phyloP scores from a whole-genome alignment of 164 flowering plant species.

The Sextonia rubra region DNA sequence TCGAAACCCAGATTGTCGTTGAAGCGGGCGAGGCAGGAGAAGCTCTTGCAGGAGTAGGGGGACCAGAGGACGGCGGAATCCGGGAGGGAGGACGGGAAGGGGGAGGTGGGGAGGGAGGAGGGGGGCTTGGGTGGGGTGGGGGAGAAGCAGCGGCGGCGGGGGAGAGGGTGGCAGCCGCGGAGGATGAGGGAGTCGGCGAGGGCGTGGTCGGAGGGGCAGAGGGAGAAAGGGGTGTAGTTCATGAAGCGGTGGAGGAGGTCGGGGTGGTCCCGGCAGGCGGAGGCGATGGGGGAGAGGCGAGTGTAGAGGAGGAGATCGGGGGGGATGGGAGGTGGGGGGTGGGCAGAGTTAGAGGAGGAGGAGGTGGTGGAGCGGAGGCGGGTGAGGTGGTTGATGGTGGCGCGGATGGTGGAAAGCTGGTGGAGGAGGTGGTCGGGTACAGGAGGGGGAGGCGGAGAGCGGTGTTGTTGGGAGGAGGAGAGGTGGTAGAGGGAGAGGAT shows the following conservation, averaged over 20 bases:
- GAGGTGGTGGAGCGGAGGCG: conserved; percentile 14
- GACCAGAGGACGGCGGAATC: conserved; percentile 50
- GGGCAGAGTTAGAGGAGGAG: conserved; percentile 14
- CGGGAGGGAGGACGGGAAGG: conserved; percentile 45
- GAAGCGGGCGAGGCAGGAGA: conserved; percentile 37
- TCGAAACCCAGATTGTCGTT: conserved; percentile 52
- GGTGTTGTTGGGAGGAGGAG: conserved; percentile 55
- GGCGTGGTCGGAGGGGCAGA: conserved; percentile 58
- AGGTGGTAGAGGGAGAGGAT: conserved; percentile 96
- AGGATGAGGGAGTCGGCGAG: conserved; percentile 71
- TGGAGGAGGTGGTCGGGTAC: conserved; percentile 78
- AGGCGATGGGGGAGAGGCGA: conserved; percentile 68
- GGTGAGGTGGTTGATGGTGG: conserved; percentile 43
- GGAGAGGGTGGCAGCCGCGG: conserved; percentile 91
- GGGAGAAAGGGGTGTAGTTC: conserved; percentile 71
- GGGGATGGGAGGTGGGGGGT: conserved; percentile 28
- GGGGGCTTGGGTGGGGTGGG: conserved; percentile 36
- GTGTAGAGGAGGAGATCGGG: conserved; percentile 76
- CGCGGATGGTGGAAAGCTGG: conserved; percentile 80
- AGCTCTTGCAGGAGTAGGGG: conserved; percentile 47
- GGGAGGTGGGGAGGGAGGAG: conserved; percentile 33
- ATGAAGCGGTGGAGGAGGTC: conserved; percentile 74
- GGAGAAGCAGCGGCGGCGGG: conserved; percentile 89
- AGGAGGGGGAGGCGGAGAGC: conserved; percentile 30
- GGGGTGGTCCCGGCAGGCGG: conserved; percentile 74